Conservation (phyloP, 768 basidiomycete genomes). For the Trametes cingulata region DNA sequence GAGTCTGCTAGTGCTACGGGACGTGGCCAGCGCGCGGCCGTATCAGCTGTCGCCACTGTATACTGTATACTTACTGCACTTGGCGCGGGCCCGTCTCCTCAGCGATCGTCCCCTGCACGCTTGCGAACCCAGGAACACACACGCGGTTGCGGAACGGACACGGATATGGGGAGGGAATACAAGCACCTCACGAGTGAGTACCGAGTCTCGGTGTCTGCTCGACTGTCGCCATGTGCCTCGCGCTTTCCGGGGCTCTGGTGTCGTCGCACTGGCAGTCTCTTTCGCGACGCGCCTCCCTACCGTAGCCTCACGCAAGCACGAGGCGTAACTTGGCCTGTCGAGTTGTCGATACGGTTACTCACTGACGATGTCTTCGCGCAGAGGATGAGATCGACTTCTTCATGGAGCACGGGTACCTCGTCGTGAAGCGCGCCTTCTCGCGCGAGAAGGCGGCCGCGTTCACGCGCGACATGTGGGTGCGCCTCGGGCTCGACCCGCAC, state of each 20-base stretch:
- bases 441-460: constrained; percentile 51
- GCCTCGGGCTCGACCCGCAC: constrained; percentile 51
- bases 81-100: background rate
- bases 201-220: too few species aligned
- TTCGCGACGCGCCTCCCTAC: background rate
- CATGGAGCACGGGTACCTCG: constrained; percentile 54
- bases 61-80: too few species aligned
- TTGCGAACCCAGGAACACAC: background rate
- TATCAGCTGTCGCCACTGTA: background rate
- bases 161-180: constrained; percentile 32
- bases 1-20: background rate
- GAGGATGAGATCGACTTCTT: constrained; percentile 55
- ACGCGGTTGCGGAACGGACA: too few species aligned
- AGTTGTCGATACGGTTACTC: background rate
- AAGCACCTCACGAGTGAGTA: constrained; percentile 41
- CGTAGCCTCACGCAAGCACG: too few species aligned
- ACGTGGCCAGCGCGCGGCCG: background rate
- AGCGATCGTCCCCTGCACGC: background rate
- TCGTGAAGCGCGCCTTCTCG: constrained; percentile 54
- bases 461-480: constrained; percentile 52
- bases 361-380: constrained; percentile 22
- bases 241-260: background rate
- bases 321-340: background rate
- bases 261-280: background rate
- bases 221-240: too few species aligned